Conservation (phyloP, 2,329 filamentous ascomycete genomes). For the Xylariaceae sp. region DNA sequence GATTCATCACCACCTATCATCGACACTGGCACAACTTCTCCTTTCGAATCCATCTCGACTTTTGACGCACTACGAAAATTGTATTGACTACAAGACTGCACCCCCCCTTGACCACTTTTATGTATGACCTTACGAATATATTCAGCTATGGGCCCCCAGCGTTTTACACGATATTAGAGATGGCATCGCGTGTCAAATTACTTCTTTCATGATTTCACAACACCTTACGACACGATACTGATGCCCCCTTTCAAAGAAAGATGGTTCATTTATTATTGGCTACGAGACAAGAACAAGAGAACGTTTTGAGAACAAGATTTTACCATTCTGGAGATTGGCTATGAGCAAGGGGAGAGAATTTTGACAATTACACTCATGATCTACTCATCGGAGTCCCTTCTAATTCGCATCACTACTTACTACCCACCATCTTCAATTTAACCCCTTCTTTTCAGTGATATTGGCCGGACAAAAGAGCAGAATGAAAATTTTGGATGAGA, state of each 20-base stretch:
- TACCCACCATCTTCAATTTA: neutral
- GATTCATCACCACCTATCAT: conserved; percentile 21
- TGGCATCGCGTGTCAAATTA: conserved; percentile 11
- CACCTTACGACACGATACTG: conserved; percentile 13
- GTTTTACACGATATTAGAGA: conserved; percentile 8
- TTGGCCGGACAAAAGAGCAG: neutral
- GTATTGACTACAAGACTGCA: conserved; percentile 13
- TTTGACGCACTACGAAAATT: conserved; percentile 4
- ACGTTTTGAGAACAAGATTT: neutral
- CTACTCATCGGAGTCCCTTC: neutral
- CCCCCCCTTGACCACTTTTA: conserved; percentile 1
- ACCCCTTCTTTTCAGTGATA: neutral
- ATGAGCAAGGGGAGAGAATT: neutral
- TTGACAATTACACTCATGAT: neutral
- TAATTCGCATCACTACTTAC: neutral
- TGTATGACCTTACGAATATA: conserved; percentile 19
- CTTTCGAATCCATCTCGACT: neutral
- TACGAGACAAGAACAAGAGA: neutral
- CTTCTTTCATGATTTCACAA: conserved; percentile 5
- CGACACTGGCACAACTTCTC: neutral
- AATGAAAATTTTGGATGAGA: neutral
- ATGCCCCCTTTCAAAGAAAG: conserved; percentile 1
- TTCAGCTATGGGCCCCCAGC: conserved; percentile 3
- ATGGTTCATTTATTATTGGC: neutral
- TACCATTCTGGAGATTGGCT: conserved; percentile 4